A percentile compares a stretch with the other conserved stretches of the same genome.
Conservation (phyloP, 352 stramenopile genomes). For the Globisporangium emineosum region DNA sequence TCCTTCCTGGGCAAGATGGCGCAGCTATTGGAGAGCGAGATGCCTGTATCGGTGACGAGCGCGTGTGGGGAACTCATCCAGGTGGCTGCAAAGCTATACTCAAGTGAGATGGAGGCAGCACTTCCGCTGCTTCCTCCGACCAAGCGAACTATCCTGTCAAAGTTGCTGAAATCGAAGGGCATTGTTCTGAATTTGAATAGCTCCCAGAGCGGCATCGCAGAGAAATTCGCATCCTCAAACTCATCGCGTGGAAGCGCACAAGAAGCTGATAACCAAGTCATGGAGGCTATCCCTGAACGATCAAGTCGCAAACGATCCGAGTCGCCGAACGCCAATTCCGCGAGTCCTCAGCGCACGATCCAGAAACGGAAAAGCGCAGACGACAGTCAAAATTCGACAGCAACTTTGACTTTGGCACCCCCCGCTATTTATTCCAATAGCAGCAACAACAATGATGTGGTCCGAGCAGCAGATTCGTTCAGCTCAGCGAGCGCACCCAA, state of each 20-base stretch:
- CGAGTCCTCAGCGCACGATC: constrained; percentile 31
- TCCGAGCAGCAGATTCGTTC: background rate
- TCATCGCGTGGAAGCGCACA: constrained; percentile 21
- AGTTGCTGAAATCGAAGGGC: constrained; percentile 53
- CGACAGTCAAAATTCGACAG: background rate
- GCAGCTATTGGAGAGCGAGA: constrained; percentile 60
- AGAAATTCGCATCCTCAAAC: constrained; percentile 11
- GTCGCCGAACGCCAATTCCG: constrained; percentile 38
- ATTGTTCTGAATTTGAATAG: constrained; percentile 40
- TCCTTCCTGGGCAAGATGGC: constrained; percentile 67
- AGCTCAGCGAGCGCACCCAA: constrained; percentile 14
- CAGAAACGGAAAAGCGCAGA: constrained; percentile 47
- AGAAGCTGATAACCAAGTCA: constrained; percentile 16
- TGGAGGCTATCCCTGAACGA: constrained; percentile 24
- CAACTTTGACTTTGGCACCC: background rate
- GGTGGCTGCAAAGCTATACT: constrained; percentile 43
- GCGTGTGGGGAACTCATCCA: constrained; percentile 61
- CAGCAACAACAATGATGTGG: background rate
- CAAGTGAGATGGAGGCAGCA: constrained; percentile 45
- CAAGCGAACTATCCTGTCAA: constrained; percentile 48
- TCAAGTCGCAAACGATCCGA: constrained; percentile 46
- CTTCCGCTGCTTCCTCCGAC: constrained; percentile 54
- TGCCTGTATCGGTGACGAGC: constrained; percentile 50
- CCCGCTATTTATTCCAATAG: background rate
- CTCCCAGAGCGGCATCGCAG: constrained; percentile 6